Conservation (phyloP, 2,329 filamentous ascomycete genomes). For the Dothistroma pini region DNA sequence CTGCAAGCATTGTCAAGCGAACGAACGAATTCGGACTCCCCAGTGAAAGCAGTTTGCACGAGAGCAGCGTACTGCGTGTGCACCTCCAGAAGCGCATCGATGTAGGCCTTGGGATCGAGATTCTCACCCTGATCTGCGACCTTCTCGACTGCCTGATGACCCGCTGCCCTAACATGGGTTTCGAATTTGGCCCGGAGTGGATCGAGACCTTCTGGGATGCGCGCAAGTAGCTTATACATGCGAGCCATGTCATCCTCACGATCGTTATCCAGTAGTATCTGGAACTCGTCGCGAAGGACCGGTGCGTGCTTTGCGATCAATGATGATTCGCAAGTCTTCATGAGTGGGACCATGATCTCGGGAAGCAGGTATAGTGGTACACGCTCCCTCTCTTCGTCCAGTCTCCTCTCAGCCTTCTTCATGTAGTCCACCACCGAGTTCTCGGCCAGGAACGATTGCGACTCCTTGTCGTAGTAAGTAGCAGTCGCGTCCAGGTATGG, state of each 20-base stretch:
- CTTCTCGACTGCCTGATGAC: slow-evolving; percentile 83
- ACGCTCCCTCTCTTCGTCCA: slow-evolving; percentile 91
- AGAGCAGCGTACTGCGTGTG: slow-evolving; percentile 90
- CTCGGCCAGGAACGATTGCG: slow-evolving; percentile 88
- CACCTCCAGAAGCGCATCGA: slow-evolving; percentile 89
- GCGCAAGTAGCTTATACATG: slow-evolving; percentile 88
- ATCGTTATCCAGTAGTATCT: slow-evolving; percentile 87
- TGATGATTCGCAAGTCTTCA: slow-evolving; percentile 81
- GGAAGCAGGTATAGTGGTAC: slow-evolving; percentile 87
- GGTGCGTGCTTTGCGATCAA: slow-evolving; percentile 84
- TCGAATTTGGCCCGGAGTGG: slow-evolving; percentile 85
- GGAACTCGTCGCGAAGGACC: slow-evolving; percentile 92
- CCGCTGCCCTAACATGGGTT: slow-evolving; percentile 85
- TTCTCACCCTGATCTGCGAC: slow-evolving; percentile 82
- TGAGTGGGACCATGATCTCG: slow-evolving; percentile 80
- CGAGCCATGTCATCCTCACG: slow-evolving; percentile 91
- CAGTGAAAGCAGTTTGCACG: slow-evolving; percentile 87
- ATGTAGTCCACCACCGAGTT: slow-evolving; percentile 99
- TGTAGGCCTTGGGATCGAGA: slow-evolving; percentile 71
- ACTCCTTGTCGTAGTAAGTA: slow-evolving; percentile 86
- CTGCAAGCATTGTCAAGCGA: slow-evolving; percentile 95
- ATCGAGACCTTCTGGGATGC: slow-evolving; percentile 87
- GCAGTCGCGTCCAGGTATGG: slow-evolving; percentile 85
- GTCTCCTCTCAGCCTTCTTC: slow-evolving; percentile 92
- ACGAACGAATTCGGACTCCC: slow-evolving; percentile 94